Conservation (phyloP, 1,284 basidiomycete species). For the Cutaneotrichosporon sp. region DNA sequence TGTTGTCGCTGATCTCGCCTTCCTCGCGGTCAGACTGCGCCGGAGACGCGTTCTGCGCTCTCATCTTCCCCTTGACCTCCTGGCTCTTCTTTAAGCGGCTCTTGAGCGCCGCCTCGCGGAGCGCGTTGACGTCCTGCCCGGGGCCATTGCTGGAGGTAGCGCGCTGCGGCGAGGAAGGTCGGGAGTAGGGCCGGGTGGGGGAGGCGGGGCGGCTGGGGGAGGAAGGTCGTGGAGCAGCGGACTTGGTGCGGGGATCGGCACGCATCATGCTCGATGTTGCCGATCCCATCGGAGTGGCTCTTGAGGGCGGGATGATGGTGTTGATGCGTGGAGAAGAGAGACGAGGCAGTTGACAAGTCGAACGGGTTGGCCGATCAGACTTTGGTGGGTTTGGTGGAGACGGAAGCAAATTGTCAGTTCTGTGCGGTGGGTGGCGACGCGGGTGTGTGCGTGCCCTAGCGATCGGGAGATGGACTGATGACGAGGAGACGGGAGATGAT, state of each 20-base stretch:
- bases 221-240: too few species aligned
- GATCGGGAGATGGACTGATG: too few species aligned
- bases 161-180: not conserved
- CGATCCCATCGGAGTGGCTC: slow-evolving; percentile 21
- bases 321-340: not conserved
- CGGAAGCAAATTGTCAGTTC: too few species aligned
- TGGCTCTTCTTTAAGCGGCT: slow-evolving; percentile 7
- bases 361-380: not conserved
- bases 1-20: slow-evolving; percentile 22
- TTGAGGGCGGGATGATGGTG: not conserved
- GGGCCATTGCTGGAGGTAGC: not conserved
- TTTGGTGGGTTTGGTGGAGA: too few species aligned
- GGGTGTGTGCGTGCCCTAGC: too few species aligned
- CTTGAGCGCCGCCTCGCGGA: slow-evolving; percentile 18
- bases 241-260: slow-evolving; percentile 22
- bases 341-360: not conserved
- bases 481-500: too few species aligned
- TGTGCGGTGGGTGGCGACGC: too few species aligned
- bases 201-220: not conserved
- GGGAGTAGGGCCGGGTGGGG: not conserved
- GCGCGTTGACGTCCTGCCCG: slow-evolving; percentile 11
- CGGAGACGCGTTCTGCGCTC: not conserved
- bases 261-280: slow-evolving; percentile 23
- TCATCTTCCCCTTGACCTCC: too few species aligned
- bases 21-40: slow-evolving; percentile 15